phyloP scores from a whole-genome alignment of 768 basidiomycete species.

The Mycena filopes region DNA sequence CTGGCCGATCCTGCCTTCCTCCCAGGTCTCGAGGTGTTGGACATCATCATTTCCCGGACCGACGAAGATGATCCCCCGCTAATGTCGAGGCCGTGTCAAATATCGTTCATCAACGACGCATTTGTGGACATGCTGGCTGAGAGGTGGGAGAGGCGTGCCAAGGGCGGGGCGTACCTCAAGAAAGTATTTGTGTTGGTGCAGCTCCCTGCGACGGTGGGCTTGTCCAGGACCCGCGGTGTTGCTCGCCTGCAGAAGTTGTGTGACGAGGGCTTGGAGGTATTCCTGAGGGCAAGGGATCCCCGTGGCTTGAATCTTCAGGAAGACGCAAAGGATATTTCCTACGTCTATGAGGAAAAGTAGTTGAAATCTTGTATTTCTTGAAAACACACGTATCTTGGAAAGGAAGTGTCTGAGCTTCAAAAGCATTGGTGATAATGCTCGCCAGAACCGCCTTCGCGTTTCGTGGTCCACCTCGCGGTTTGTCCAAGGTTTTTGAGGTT shows the following conservation, averaged over 20 bases:
- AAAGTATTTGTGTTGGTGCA: slow-evolving; percentile 6
- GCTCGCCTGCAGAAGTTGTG: slow-evolving; percentile 13
- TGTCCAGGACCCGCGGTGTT: slow-evolving; percentile 14
- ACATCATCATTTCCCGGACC: background rate
- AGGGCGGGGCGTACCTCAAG: background rate
- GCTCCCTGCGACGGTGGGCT: slow-evolving; percentile 9
- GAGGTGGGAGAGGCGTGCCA: slow-evolving; percentile 7
- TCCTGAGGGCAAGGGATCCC: slow-evolving; percentile 10
- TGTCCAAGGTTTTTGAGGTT: too few species aligned
- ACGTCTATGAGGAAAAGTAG: slow-evolving; percentile 11
- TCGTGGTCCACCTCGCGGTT: too few species aligned
- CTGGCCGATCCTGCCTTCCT: slow-evolving; percentile 23
- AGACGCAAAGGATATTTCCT: slow-evolving; percentile 2
- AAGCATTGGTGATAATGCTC: too few species aligned
- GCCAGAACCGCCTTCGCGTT: too few species aligned
- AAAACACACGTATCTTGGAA: too few species aligned
- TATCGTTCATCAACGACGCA: slow-evolving; percentile 18
- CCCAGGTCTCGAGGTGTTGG: slow-evolving; percentile 15
- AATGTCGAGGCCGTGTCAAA: background rate
- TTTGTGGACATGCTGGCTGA: slow-evolving; percentile 15
- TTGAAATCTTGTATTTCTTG: too few species aligned
- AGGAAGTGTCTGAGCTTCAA: too few species aligned
- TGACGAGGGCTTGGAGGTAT: slow-evolving; percentile 21
- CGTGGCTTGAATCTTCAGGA: background rate
- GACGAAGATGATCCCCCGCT: background rate